Base-by-base conservation (phyloP, 1,284 basidiomycete genomes). In the Termitomyces sp. region DNA sequence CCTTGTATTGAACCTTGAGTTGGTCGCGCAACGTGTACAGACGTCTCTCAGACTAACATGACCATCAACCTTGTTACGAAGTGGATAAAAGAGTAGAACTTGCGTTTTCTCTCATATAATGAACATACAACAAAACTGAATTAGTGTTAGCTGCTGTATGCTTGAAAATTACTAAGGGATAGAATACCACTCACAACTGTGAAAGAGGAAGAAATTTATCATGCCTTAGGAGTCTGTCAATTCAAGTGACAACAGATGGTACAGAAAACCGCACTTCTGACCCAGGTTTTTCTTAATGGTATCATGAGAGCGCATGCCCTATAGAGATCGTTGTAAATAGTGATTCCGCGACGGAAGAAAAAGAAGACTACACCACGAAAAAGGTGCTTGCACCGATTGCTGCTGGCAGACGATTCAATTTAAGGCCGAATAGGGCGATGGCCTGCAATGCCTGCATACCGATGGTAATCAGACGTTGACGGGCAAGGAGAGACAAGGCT, bases 351-450 rank as follows among this genome's bases (percentile, higher is more conserved):
- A 33, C 28, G 52, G 33, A 17, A 44, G 17, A 36, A 19, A 10
- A 40, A 40, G n/a, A 39, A 13, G 69, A 84, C 56, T 65, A 87
- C 81, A 87, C 68, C 34, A 85, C 63, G 58, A 86, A 80, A 68
- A 87, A 83, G 47, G 75, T 64, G 7, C 79, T 47, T 0, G 83
- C 80, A 7, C 84, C 86, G 31, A 83, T 52, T 43, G 84, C 71
- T 1, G 86, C 85, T n/a, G 82, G 78, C 39, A 88, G 69, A 19
- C 92, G 77, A 56, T 85, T 81, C 62, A 87, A 71, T 61, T 84
- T 82, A 52, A 94, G 68, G 2, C 88, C 90, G 64, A 94, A 90
- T 8, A 94, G 69, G 1, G 83, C 89, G 40, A 94, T 82, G 0
- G 84, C 85, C 63, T 90, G 90, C 21, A 90, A 68, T 10, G 83